A percentile compares a stretch with the other conserved stretches of the same genome.
phyloP scores from a whole-genome alignment of 2,329 filamentous ascomycete species.

The Rhinocladiella similis region DNA sequence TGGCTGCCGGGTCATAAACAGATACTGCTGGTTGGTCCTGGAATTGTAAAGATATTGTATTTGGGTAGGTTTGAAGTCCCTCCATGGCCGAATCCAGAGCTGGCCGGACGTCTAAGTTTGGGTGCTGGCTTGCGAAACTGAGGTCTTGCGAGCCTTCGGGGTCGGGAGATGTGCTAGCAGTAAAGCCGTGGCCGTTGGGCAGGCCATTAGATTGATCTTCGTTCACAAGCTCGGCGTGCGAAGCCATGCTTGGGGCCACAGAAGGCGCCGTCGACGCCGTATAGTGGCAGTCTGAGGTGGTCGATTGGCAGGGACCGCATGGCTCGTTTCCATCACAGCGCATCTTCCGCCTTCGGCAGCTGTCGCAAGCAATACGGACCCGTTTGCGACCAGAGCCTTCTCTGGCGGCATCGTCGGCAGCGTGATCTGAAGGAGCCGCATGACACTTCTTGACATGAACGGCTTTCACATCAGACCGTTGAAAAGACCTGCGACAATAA shows the following conservation, averaged over 20 bases:
- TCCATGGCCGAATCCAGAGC: not conserved
- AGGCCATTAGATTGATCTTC: not conserved
- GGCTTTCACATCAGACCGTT: conserved; percentile 13
- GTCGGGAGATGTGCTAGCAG: not conserved
- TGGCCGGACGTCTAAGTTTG: not conserved
- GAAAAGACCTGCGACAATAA: conserved; percentile 12
- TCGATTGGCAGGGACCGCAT: conserved; percentile 18
- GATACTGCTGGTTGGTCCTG: not conserved
- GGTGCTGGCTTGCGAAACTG: not conserved
- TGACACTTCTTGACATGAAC: conserved; percentile 14
- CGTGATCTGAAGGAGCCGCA: conserved; percentile 6
- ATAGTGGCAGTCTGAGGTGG: conserved; percentile 6
- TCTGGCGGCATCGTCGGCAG: not conserved
- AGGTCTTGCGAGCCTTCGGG: not conserved
- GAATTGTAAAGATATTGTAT: not conserved
- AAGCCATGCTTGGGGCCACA: not conserved
- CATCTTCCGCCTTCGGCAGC: conserved; percentile 30
- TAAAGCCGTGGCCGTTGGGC: too few species aligned
- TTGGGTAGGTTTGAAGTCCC: not conserved
- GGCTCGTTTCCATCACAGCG: conserved; percentile 30
- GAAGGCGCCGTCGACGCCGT: not conserved
- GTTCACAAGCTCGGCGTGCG: not conserved
- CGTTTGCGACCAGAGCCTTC: conserved; percentile 16
- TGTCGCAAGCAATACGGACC: conserved; percentile 29
- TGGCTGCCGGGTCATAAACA: not conserved